Conservation (phyloP, 176 grass and related monocot genomes). For the Phoenix dactylifera region DNA sequence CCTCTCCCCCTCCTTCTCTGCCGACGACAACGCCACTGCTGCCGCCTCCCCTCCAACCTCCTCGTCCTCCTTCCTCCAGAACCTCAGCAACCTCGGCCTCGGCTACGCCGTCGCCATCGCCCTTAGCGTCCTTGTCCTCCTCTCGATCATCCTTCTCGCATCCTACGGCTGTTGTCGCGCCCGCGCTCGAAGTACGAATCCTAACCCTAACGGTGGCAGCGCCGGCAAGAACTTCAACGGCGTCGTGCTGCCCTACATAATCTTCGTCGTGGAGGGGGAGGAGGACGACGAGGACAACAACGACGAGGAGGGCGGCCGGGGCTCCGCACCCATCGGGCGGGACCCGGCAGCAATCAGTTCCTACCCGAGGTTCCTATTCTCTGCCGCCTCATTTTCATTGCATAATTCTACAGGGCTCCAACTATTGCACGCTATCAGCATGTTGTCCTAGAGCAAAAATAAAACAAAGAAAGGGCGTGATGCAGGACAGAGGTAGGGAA, state of each 20-base stretch:
- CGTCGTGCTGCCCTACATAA: slow-evolving; percentile 53
- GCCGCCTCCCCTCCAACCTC: background rate
- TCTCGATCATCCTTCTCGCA: slow-evolving; percentile 33
- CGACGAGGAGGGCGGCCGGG: slow-evolving; percentile 8
- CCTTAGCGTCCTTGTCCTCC: slow-evolving; percentile 45
- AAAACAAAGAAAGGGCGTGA: no score
- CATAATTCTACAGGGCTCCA: no score
- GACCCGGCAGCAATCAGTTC: slow-evolving; percentile 57
- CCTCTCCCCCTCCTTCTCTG: slow-evolving; percentile 10
- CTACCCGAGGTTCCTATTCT: slow-evolving; percentile 76
- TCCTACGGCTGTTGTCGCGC: slow-evolving; percentile 34
- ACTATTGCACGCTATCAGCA: no score
- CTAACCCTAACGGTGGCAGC: slow-evolving; percentile 29
- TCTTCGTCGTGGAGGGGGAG: slow-evolving; percentile 88
- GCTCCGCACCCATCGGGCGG: slow-evolving; percentile 40
- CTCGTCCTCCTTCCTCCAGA: slow-evolving; percentile 28
- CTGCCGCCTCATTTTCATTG: no score
- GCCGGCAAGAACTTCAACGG: background rate
- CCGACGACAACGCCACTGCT: no score
- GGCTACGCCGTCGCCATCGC: slow-evolving; percentile 60
- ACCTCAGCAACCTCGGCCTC: no score
- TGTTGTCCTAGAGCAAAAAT: no score
- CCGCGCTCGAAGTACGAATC: slow-evolving; percentile 12
- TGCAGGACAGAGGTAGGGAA: no score
- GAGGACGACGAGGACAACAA: slow-evolving; percentile 52